These are phyloP conservation scores for Testicularia cyperi DNA, from an alignment of 1,284 basidiomycete species.

Conservation along the genomic window DNA sequence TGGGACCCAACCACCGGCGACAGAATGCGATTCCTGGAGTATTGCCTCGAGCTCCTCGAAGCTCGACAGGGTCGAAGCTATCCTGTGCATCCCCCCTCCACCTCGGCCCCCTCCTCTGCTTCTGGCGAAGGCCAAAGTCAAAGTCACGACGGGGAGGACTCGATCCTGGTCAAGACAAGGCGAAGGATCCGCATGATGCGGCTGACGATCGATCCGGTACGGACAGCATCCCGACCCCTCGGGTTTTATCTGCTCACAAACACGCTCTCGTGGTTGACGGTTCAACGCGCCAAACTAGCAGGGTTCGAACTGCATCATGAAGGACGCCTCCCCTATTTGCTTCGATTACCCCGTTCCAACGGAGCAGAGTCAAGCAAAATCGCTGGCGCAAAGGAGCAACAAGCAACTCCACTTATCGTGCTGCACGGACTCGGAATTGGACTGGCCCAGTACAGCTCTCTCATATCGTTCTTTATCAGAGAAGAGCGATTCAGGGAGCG, in stretches of 20 bases:
- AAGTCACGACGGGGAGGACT: neutral
- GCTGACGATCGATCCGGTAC: conserved; percentile 56
- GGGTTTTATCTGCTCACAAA: conserved; percentile 22
- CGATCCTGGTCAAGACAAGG: neutral
- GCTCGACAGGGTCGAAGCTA: conserved; percentile 49
- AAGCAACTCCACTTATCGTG: conserved; percentile 41
- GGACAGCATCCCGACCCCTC: conserved; percentile 38
- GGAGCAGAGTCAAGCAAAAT: conserved; percentile 2
- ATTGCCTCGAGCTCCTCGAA: conserved; percentile 49
- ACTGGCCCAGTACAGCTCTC: conserved; percentile 35
- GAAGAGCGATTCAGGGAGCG: conserved; percentile 21
- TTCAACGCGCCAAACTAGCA: conserved; percentile 13
- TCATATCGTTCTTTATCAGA: conserved; percentile 26
- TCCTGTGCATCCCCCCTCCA: conserved; percentile 16
- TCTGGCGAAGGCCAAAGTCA: no score
- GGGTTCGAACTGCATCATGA: conserved; percentile 29
- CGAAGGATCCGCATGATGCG: conserved; percentile 44
- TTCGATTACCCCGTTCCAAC: conserved; percentile 29
- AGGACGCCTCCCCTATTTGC: conserved; percentile 48
- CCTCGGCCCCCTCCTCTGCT: no score
- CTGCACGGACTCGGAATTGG: conserved; percentile 55
- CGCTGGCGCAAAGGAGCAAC: neutral
- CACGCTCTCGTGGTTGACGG: conserved; percentile 19
- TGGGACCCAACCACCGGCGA: conserved; percentile 38
- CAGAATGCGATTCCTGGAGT: conserved; percentile 43